Conservation (phyloP, 2,329 filamentous ascomycete genomes). For the Leptoxyphium fumago region DNA sequence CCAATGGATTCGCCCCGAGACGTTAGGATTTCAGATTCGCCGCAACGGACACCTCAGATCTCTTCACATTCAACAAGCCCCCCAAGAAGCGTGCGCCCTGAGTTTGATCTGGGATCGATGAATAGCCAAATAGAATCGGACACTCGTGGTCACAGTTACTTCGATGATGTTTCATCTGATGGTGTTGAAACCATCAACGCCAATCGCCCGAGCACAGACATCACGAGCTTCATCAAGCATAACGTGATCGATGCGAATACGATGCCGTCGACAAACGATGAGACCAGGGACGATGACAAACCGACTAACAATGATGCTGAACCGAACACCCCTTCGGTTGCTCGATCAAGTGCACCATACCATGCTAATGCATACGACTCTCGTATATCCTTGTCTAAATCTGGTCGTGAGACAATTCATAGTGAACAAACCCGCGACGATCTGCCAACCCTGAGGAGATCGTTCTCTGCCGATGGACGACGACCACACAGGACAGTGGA, state of each 20-base stretch:
- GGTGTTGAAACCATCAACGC: slow-evolving; percentile 3
- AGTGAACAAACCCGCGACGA: neutral
- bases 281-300: neutral
- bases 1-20: neutral
- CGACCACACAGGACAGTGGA: neutral
- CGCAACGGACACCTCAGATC: slow-evolving; percentile 19
- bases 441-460: neutral
- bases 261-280: neutral
- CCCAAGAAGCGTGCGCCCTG: slow-evolving; percentile 20
- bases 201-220: neutral
- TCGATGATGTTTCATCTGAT: slow-evolving; percentile 19
- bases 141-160: slow-evolving; percentile 20
- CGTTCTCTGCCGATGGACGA: neutral
- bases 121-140: slow-evolving; percentile 17
- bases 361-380: neutral
- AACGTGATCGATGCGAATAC: neutral
- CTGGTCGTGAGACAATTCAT: neutral
- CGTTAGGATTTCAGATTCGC: slow-evolving; percentile 14
- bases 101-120: slow-evolving; percentile 18
- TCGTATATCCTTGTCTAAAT: neutral
- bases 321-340: neutral
- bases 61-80: slow-evolving; percentile 19
- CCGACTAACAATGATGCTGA: neutral
- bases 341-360: neutral
- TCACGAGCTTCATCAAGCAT: neutral